Evolutionary conservation across 495 filamentous ascomycete species (phyloP).

Genomic region (Podospora appendiculata): DNA sequence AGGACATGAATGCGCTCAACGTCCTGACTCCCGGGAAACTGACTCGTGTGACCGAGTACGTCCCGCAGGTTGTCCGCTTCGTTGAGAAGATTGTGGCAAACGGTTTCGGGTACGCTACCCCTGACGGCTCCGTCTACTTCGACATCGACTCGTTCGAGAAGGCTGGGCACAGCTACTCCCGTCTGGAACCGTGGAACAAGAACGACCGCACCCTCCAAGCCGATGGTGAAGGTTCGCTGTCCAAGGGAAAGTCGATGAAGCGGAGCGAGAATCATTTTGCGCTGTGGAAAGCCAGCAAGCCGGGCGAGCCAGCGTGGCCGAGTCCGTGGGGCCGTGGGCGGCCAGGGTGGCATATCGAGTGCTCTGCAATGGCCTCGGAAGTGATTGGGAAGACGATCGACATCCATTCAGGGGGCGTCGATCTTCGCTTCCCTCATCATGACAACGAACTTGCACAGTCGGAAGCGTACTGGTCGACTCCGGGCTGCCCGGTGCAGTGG

Average conservation of each 20-base stretch:
- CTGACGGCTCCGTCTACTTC: slow-evolving; percentile 21
- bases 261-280: slow-evolving; percentile 60
- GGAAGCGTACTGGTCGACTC: slow-evolving; percentile 55
- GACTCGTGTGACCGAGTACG: slow-evolving; percentile 3
- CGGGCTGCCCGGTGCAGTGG: slow-evolving; percentile 49
- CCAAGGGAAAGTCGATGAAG: slow-evolving; percentile 30
- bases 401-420: slow-evolving; percentile 73
- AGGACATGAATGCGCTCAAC: slow-evolving; percentile 65
- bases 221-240: slow-evolving; percentile 70
- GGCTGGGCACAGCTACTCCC: slow-evolving; percentile 59
- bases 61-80: slow-evolving; percentile 3
- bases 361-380: slow-evolving; percentile 74
- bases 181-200: slow-evolving; percentile 57
- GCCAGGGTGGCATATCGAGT: slow-evolving; percentile 82
- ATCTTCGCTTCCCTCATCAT: slow-evolving; percentile 74
- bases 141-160: slow-evolving; percentile 67
- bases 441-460: slow-evolving; percentile 77
- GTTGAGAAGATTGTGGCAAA: slow-evolving; percentile 4
- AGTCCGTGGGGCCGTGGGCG: slow-evolving; percentile 66
- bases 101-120: slow-evolving; percentile 4
- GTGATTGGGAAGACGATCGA: slow-evolving; percentile 63
- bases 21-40: slow-evolving; percentile 33
- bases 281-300: slow-evolving; percentile 71
- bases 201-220: slow-evolving; percentile 59
- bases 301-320: slow-evolving; percentile 69